Conservation (phyloP, 306 rosid species). For the Citrullus amarus region DNA sequence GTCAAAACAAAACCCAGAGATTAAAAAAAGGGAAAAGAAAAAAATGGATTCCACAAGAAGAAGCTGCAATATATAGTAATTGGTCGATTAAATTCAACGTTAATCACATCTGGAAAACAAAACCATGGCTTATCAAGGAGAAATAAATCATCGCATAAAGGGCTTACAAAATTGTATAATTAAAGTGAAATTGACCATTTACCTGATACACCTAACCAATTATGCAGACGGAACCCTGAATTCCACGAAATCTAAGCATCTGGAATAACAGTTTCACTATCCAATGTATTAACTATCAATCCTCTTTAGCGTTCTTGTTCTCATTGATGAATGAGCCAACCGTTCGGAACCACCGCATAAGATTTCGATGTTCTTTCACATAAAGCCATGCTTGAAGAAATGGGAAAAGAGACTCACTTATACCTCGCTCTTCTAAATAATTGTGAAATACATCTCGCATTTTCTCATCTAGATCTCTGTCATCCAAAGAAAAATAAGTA, state of each 20-base stretch:
- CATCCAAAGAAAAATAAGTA: not conserved
- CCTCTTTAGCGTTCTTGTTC: slow-evolving; percentile 26
- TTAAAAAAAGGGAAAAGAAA: no score
- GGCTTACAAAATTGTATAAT: not conserved
- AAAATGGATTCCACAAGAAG: not conserved
- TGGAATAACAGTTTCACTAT: not conserved
- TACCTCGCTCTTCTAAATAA: slow-evolving; percentile 80
- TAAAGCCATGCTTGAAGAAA: slow-evolving; percentile 96
- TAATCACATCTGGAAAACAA: not conserved
- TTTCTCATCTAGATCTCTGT: slow-evolving; percentile 69
- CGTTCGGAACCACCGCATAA: slow-evolving; percentile 74
- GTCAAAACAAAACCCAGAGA: no score
- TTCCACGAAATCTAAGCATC: not conserved
- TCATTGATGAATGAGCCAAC: slow-evolving; percentile 52
- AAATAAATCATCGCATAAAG: not conserved
- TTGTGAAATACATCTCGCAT: slow-evolving; percentile 69
- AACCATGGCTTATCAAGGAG: not conserved
- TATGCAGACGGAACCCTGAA: not conserved
- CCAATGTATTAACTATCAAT: slow-evolving; percentile 11
- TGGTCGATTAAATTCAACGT: not conserved
- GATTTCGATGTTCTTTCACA: slow-evolving; percentile 81
- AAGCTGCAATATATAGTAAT: not conserved
- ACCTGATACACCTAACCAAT: not conserved
- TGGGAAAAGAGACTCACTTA: slow-evolving; percentile 65
- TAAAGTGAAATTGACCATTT: not conserved